Percentiles rank a stretch among this genome's conserved stretches.
These are phyloP conservation scores for Beauveria caledonica DNA, from an alignment of 2,329 filamentous ascomycete genomes.

Conservation along the genomic window DNA sequence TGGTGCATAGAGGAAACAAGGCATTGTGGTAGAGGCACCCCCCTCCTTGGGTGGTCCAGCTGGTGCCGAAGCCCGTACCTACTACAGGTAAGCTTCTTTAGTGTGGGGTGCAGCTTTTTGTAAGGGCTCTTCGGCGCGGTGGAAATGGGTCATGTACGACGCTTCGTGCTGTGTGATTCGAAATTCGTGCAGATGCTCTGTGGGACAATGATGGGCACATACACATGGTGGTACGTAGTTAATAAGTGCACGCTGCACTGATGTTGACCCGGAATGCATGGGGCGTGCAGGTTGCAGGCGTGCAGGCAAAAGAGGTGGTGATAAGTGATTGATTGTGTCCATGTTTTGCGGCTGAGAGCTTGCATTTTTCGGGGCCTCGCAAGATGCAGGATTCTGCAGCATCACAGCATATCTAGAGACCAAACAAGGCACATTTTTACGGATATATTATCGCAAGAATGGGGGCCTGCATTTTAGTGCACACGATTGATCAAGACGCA, in stretches of 20 bases:
- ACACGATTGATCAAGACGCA: too few relatives aligned
- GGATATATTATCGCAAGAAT: too few relatives aligned
- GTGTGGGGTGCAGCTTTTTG: neutral
- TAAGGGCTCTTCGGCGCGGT: neutral
- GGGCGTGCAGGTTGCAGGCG: neutral
- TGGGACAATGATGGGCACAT: neutral
- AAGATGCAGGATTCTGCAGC: too few relatives aligned
- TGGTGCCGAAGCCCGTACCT: neutral
- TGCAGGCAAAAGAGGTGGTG: neutral
- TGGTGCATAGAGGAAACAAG: neutral
- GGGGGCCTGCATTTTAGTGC: too few relatives aligned
- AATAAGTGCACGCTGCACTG: neutral
- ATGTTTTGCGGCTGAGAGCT: too few relatives aligned
- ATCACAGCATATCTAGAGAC: too few relatives aligned
- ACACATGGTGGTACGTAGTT: too few relatives aligned
- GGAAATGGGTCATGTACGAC: too few relatives aligned
- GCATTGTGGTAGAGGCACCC: neutral
- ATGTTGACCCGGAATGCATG: neutral
- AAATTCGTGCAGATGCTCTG: neutral
- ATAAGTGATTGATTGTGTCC: too few relatives aligned
- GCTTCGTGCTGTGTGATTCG: neutral
- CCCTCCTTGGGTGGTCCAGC: neutral
- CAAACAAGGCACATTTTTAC: too few relatives aligned
- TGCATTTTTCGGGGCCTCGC: too few relatives aligned
- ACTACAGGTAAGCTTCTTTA: neutral